Evolutionary conservation across 1,284 basidiomycete genomes (phyloP).

Genomic region (Papiliotrema fonsecae): DNA sequence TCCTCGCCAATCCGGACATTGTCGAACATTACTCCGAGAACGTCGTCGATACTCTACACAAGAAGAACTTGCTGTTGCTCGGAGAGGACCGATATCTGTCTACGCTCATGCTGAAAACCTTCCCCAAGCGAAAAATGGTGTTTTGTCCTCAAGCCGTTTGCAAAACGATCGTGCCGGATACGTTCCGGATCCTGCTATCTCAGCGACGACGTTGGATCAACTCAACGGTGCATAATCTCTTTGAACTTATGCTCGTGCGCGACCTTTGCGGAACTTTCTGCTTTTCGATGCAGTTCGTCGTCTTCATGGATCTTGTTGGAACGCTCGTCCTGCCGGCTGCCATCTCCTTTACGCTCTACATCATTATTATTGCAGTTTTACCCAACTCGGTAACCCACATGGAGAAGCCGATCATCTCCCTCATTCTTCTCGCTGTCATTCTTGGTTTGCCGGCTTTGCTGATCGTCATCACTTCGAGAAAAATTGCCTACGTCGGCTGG

Average conservation of each 20-base stretch:
- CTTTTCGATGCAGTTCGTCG: constrained; percentile 96
- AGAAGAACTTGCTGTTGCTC: constrained; percentile 95
- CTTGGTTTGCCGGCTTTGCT: constrained; percentile 92
- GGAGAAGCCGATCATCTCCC: constrained; percentile 76
- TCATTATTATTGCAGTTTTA: constrained; percentile 80
- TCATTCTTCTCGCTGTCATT: constrained; percentile 86
- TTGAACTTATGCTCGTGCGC: constrained; percentile 86
- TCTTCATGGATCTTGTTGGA: constrained; percentile 95
- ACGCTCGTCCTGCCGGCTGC: constrained; percentile 96
- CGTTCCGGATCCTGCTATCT: constrained; percentile 86
- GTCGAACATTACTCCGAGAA: constrained; percentile 98
- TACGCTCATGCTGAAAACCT: constrained; percentile 92
- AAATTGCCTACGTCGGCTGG: constrained; percentile 92
- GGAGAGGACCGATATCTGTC: constrained; percentile 99
- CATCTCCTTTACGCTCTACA: constrained; percentile 90
- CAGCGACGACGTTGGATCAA: constrained; percentile 99
- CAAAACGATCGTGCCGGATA: constrained; percentile 96
- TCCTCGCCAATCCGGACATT: constrained; percentile 94
- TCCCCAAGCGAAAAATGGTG: constrained; percentile 98
- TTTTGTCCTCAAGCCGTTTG: constrained; percentile 98
- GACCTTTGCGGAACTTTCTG: constrained; percentile 95
- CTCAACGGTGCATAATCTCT: constrained; percentile 95
- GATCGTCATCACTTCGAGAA: constrained; percentile 90
- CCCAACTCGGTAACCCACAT: constrained; percentile 61
- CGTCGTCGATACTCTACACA: constrained; percentile 95